Evolutionary conservation across 2,329 filamentous ascomycete species (phyloP), one percentile per base, ranked within the genome.

Genomic region (Fusarium chuoi): DNA sequence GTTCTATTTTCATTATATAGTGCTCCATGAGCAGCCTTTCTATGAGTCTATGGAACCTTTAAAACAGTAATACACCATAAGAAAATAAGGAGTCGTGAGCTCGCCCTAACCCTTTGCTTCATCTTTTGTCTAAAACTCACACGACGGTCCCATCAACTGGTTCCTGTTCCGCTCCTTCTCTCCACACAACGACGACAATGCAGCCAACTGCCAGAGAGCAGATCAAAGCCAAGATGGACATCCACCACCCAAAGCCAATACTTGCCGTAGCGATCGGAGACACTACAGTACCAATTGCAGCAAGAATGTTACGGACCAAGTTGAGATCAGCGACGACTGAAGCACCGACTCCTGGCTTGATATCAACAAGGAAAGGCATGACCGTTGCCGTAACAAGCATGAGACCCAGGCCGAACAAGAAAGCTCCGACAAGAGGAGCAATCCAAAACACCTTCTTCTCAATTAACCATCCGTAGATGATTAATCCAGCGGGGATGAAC

Each of bases 311-410:
- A 4, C 58, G 49, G 3, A 39, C 49, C 15, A 62, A 36, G 49
- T 62, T 62, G n/a, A 62, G 38, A 57, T 62, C 58, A 41, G 58
- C 58, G 2, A 62, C 49, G 20, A 62, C 38, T 28, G 58, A 62
- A 36, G 58, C 58, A 13, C 58, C 49, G 2, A 28, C 30, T n/a
- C 58, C 58, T 0, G 49, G 58, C 38, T 35, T 44, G 14, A 62
- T 44, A 15, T 62, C 58, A 15, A 62, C 49, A n/a, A 62, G 58
- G 14, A 62, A 62, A 20, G 58, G 58, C 58, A 62, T 62, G 1
- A 57, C 36, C 3, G 49, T 62, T 9, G 58, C 15, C 2, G 58
- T 61, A 10, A 61, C 58, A 26, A 57, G 49, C 58, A 61, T 57
- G 14, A 61, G 52, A 1, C 58, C 58, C 6, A 61, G 36, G 3